Evolutionary conservation across 371 early-diverging fungal species (phyloP), one percentile per base, ranked within the genome.

Genomic region (Mucor velutinosus): DNA sequence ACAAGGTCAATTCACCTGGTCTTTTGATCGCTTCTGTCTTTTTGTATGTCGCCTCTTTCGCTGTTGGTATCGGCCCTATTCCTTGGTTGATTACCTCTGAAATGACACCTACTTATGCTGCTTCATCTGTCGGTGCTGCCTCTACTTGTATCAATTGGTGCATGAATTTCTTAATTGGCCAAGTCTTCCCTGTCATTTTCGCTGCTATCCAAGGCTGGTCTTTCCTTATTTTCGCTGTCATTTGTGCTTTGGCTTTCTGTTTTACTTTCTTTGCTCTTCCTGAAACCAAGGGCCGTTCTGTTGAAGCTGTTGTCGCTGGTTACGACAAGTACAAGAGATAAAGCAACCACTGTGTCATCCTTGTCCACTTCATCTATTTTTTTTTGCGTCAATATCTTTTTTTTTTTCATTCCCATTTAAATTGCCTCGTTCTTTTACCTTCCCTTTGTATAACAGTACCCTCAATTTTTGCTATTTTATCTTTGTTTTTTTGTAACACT

Each of bases 261-360:
- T 66, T 76, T 41, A 78, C 76, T 7, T 61, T 63, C 8, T 33
- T 84, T 63, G 83, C 79, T 60, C 82, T 95, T 10, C 93, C 93
- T 10, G 96, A 95, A 79, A 94, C 94, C 12, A 87, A 85, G 71
- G 90, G 89, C 23, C 71, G 81, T 12, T 79, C 88, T 8, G 72
- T 90, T 21, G 92, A 92, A 73, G 78, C 83, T n/a, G 82, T 90
- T 45, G 70, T 74, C 11, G 21, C 53, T 25, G 33, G 43, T 37
- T 60, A 45, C n/a, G 60, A 60, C 43, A 60, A 60, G 45, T 45
- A 60, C 49, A 49, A 49, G 49, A 49, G n/a, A 49, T 49, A 49
- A 49, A 3, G 6, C 4, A 49, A 1, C 33, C 8, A 33, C 8
- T 33, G 33, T 33, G 30, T 30, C 30, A 30, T 30, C 6, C 30